phyloP scores from a whole-genome alignment of 345 rosid species.

The Acer yangbiense region DNA sequence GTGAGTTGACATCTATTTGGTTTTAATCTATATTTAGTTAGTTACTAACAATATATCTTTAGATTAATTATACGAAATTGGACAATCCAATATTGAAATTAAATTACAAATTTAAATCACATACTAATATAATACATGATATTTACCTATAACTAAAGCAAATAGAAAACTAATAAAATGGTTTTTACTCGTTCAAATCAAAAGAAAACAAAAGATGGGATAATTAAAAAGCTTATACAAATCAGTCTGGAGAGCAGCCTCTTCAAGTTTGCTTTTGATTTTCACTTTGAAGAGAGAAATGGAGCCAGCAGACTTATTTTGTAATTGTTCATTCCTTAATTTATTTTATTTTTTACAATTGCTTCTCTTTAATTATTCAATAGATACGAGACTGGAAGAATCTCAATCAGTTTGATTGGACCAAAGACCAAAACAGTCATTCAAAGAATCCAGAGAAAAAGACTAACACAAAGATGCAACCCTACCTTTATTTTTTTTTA shows the following conservation, averaged over 20 bases:
- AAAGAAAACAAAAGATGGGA: constrained; percentile 15
- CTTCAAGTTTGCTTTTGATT: constrained; percentile 7
- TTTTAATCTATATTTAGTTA: too few relatives aligned
- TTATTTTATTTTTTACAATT: neutral
- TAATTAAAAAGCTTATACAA: neutral
- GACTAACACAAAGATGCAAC: constrained; percentile 42
- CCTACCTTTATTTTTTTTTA: constrained; percentile 12
- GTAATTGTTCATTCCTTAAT: constrained; percentile 2
- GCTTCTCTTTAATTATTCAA: constrained; percentile 16
- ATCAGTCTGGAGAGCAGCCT: neutral
- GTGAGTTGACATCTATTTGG: too few relatives aligned
- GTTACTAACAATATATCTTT: too few relatives aligned
- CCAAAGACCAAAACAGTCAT: constrained; percentile 41
- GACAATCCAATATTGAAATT: too few relatives aligned
- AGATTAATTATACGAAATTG: too few relatives aligned
- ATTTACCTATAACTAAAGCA: neutral
- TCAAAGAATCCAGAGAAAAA: constrained; percentile 41
- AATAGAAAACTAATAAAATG: neutral
- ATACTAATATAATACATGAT: too few relatives aligned
- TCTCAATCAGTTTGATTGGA: constrained; percentile 43
- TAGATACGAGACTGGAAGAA: constrained; percentile 32
- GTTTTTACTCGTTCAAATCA: neutral
- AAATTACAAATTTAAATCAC: too few relatives aligned
- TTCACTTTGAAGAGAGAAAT: constrained; percentile 21
- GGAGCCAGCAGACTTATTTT: neutral